Evolutionary conservation across 306 rosid genomes (phyloP).

Genomic region (Rubus idaeus): DNA sequence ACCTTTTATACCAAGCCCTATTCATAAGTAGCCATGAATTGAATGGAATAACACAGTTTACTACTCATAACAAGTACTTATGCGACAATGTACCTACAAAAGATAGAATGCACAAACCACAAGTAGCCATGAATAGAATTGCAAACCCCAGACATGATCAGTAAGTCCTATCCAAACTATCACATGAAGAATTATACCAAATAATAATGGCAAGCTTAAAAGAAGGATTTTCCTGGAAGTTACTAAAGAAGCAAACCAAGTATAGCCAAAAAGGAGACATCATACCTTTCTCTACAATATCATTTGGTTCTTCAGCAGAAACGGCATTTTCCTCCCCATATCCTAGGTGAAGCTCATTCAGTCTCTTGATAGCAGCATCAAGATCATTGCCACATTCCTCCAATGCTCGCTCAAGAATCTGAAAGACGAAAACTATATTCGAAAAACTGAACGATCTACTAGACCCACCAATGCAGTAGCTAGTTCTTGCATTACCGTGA

Average conservation of each 20-base stretch:
- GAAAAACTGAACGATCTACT: no score
- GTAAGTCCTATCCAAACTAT: not conserved
- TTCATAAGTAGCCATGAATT: not conserved
- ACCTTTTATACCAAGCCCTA: not conserved
- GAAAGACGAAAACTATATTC: conserved; percentile 8
- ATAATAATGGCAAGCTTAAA: not conserved
- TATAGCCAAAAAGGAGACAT: not conserved
- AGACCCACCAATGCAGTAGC: not conserved
- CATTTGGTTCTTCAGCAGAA: conserved; percentile 34
- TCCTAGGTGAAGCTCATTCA: conserved; percentile 68
- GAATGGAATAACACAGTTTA: no score
- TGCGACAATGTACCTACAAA: no score
- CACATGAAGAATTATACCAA: not conserved
- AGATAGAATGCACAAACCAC: not conserved
- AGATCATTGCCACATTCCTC: conserved; percentile 79
- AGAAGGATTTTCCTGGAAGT: no score
- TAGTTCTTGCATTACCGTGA: not conserved
- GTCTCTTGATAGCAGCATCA: conserved; percentile 77
- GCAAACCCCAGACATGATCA: not conserved
- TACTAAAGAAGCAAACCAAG: not conserved
- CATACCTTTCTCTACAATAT: conserved; percentile 48
- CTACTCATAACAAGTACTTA: no score
- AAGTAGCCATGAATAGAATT: not conserved
- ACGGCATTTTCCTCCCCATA: conserved; percentile 35
- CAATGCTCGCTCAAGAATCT: conserved; percentile 79